Percentiles rank a stretch among this genome's conserved stretches.
Conservation (phyloP, 2,329 filamentous ascomycete genomes). For the Blumeriella jaapii region DNA sequence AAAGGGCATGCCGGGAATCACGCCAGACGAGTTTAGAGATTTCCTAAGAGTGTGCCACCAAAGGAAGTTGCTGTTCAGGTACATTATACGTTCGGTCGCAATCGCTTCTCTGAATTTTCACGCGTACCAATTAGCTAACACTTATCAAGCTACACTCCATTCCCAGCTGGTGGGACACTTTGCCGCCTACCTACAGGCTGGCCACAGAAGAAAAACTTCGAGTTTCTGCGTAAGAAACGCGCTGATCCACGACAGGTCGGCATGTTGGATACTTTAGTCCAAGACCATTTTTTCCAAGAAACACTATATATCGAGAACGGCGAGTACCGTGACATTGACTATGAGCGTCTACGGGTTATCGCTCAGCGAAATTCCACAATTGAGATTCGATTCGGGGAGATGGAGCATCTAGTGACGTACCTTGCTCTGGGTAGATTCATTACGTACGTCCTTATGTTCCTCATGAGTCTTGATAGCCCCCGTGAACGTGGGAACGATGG, state of each 20-base stretch:
- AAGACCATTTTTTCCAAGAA: too few species aligned
- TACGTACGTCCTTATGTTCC: neutral
- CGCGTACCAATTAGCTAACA: neutral
- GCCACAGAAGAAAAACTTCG: neutral
- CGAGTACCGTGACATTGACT: slow-evolving; percentile 4
- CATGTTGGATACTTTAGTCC: too few species aligned
- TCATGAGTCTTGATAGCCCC: neutral
- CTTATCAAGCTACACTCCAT: slow-evolving; percentile 1
- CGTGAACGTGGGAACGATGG: neutral
- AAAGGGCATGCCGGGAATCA: neutral
- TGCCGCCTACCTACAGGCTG: neutral
- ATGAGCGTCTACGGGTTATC: neutral
- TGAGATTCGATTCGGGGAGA: neutral
- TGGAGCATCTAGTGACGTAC: neutral
- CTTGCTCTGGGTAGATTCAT: neutral
- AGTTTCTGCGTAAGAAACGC: neutral
- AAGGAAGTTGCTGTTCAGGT: slow-evolving; percentile 1
- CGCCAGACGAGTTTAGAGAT: neutral
- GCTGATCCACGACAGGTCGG: neutral
- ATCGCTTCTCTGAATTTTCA: neutral
- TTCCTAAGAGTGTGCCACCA: slow-evolving; percentile 3
- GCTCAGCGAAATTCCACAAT: neutral
- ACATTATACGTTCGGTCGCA: neutral
- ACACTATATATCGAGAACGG: slow-evolving; percentile 1
- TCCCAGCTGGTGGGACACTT: slow-evolving; percentile 1